These are phyloP conservation scores for Diaporthe velutina DNA, from an alignment of 2,329 filamentous ascomycete species.

Conservation along the genomic window DNA sequence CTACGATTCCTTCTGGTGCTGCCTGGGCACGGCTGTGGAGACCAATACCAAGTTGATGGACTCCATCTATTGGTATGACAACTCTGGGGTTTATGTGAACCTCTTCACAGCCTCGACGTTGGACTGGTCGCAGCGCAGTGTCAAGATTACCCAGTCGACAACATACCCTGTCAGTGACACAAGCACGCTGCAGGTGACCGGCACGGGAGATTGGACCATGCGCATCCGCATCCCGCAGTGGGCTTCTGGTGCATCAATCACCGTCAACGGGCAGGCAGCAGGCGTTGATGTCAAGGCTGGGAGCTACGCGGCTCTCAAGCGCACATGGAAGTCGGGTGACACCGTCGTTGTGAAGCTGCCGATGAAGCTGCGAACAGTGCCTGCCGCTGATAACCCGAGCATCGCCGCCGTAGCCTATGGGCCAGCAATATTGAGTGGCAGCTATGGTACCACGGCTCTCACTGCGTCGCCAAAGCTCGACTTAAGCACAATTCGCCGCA, in stretches of 20 bases:
- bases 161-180: slow-evolving; percentile 57
- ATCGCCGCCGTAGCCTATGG: slow-evolving; percentile 51
- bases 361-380: slow-evolving; percentile 57
- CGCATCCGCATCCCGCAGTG: slow-evolving; percentile 62
- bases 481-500: slow-evolving; percentile 54
- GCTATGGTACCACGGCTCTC: not conserved
- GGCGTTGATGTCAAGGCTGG: slow-evolving; percentile 45
- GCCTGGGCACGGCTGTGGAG: slow-evolving; percentile 64
- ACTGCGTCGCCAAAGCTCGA: not conserved
- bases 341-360: slow-evolving; percentile 58
- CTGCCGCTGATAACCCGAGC: slow-evolving; percentile 60
- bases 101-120: slow-evolving; percentile 61
- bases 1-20: slow-evolving; percentile 67
- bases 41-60: slow-evolving; percentile 67
- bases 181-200: slow-evolving; percentile 53
- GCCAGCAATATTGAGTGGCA: not conserved
- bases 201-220: slow-evolving; percentile 50
- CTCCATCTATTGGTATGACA: slow-evolving; percentile 63
- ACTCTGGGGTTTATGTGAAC: slow-evolving; percentile 60
- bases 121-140: slow-evolving; percentile 55
- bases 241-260: slow-evolving; percentile 54
- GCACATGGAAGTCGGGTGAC: slow-evolving; percentile 59
- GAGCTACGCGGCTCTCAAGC: slow-evolving; percentile 44
- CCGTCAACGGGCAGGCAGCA: slow-evolving; percentile 55
- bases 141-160: slow-evolving; percentile 58